These are phyloP conservation scores for Santalum album DNA, from an alignment of 164 flowering plant genomes.

Conservation along the genomic window DNA sequence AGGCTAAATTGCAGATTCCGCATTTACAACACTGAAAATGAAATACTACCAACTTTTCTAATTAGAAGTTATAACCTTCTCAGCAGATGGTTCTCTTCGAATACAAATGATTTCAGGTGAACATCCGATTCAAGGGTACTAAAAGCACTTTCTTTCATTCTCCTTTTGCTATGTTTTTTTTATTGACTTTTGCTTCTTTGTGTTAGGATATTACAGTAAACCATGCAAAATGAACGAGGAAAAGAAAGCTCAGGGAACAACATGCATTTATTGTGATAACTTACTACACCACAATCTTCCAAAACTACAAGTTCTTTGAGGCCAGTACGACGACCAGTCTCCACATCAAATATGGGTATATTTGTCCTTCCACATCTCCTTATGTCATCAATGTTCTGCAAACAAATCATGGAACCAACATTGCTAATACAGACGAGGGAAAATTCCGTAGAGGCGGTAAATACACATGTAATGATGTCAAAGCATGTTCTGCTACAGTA, in stretches of 20 bases:
- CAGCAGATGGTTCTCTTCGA: too few species aligned
- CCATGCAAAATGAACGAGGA: neutral
- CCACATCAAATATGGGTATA: constrained; percentile 88
- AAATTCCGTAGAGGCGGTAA: too few species aligned
- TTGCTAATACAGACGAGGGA: too few species aligned
- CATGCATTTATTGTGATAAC: constrained; percentile 6
- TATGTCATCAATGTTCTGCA: constrained; percentile 87
- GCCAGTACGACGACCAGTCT: constrained; percentile 78
- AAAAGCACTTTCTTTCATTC: neutral
- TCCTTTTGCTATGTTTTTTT: too few species aligned
- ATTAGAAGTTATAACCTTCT: too few species aligned
- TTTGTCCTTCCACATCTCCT: constrained; percentile 63
- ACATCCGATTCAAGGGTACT: neutral
- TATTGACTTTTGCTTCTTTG: neutral
- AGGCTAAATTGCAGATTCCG: too few species aligned
- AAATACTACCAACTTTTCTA: too few species aligned
- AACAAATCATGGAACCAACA: too few species aligned
- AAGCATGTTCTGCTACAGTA: too few species aligned
- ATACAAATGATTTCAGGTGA: too few species aligned
- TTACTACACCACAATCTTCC: constrained; percentile 97
- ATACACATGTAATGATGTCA: too few species aligned
- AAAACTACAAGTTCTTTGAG: constrained; percentile 87
- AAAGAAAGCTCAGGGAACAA: neutral
- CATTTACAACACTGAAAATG: too few species aligned
- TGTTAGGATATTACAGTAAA: neutral